Evolutionary conservation across 2,329 filamentous ascomycete species (phyloP), one percentile per base, ranked within the genome.

Genomic region (Erysiphe neolycopersici): DNA sequence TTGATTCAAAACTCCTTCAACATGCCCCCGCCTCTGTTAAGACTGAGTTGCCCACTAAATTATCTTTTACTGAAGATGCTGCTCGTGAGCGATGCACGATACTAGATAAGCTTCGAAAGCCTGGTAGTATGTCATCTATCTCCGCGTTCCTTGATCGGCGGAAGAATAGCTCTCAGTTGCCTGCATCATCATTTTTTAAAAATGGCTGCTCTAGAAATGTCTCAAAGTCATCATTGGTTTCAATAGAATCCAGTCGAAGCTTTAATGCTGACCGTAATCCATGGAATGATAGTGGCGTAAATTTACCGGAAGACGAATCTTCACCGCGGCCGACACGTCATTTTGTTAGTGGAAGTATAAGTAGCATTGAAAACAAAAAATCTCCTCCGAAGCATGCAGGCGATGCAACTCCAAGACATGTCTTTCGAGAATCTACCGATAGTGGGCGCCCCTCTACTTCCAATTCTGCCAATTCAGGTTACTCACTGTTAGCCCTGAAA

Each of bases 261-360:
- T 76, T 77, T 60, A 76, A 76, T 49, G 83, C 83, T 52, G 91
- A 93, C 60, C 80, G 85, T 61, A 93, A 94, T 62, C 85, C 85
- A 48, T 95, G 87, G 87, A 94, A 94, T 59, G 87, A 95, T 60
- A 92, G 83, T 56, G 87, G 85, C 54, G 84, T 94, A 57, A 94
- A 94, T 59, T 73, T 94, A 51, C 69, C 80, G 49, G 87, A 94
- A 54, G 83, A 93, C 50, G 84, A 94, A 52, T 54, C 62, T 45
- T 65, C 69, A 50, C 68, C 69, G 35, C 76, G 73, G 72, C 61
- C 67, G 43, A 62, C 62, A 43, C 71, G 73, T 50, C 71, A 72
- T 52, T 70, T 76, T 52, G 69, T 71, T 55, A 79, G 74, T 58
- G 73, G 71, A 57, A 79, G 75, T 59, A 45, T 45, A 11, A 49